Conservation (phyloP, 2,329 filamentous ascomycete species). For the Cladosporium sp. region DNA sequence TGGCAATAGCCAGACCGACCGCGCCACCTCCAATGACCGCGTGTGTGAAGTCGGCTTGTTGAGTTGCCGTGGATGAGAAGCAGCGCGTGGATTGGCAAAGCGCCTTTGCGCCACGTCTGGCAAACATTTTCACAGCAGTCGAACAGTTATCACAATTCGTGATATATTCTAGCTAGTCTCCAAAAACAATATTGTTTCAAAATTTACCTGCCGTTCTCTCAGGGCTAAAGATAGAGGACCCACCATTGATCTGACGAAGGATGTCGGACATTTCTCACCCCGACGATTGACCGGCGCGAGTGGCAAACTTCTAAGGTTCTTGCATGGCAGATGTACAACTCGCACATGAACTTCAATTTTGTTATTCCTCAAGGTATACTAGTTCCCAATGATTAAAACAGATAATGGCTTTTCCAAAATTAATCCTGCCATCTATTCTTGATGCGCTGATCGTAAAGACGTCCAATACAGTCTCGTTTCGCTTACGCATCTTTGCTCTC, state of each 20-base stretch:
- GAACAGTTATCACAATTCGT: background rate
- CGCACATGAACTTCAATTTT: background rate
- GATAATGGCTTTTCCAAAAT: background rate
- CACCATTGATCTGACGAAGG: background rate
- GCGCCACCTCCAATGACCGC: slow-evolving; percentile 70
- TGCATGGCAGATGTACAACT: background rate
- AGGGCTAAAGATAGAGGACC: background rate
- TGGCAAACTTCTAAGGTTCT: slow-evolving; percentile 1
- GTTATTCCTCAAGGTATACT: background rate
- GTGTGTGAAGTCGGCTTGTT: slow-evolving; percentile 63
- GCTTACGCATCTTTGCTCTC: slow-evolving; percentile 5
- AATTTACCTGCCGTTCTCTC: slow-evolving; percentile 5
- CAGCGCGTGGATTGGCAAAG: slow-evolving; percentile 25
- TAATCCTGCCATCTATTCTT: background rate
- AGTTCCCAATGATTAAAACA: background rate
- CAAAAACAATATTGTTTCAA: background rate
- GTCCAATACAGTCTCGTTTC: background rate
- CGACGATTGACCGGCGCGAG: slow-evolving; percentile 18
- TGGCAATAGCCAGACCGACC: slow-evolving; percentile 78
- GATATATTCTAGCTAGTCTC: background rate
- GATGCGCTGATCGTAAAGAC: background rate
- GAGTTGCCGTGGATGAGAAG: slow-evolving; percentile 48
- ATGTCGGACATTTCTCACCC: slow-evolving; percentile 16
- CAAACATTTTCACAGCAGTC: slow-evolving; percentile 21
- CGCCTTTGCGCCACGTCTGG: slow-evolving; percentile 8